A percentile compares a stretch with the other conserved stretches of the same genome.
Evolutionary conservation across 257 asterid species (phyloP).

Genomic region (Fraxinus pennsylvanica): DNA sequence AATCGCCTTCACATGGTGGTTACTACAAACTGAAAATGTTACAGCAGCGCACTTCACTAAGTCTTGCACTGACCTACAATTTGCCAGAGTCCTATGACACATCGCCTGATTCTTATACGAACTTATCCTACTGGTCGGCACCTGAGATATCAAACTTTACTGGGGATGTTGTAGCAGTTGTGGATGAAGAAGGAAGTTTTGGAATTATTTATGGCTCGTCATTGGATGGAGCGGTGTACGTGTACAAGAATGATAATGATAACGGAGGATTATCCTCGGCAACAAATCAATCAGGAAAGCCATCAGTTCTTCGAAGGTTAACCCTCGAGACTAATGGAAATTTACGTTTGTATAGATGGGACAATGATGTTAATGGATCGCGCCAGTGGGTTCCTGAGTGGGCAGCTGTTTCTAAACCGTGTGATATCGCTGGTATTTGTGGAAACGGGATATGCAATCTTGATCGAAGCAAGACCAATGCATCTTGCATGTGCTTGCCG

Average conservation of each 20-base stretch:
- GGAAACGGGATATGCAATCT: constrained; percentile 76
- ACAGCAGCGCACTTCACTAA: constrained; percentile 71
- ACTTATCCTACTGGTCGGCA: constrained; percentile 75
- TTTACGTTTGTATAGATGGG: constrained; percentile 79
- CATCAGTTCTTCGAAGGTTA: constrained; percentile 51
- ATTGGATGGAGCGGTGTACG: constrained; percentile 70
- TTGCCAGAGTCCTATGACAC: constrained; percentile 41
- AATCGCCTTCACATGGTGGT: constrained; percentile 53
- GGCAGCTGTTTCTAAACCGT: constrained; percentile 89
- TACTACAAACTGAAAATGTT: constrained; percentile 78
- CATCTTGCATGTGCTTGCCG: constrained; percentile 71
- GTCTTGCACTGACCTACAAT: constrained; percentile 71
- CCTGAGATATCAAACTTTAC: constrained; percentile 86
- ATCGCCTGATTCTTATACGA: constrained; percentile 41
- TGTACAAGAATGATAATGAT: constrained; percentile 72
- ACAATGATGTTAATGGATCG: constrained; percentile 70
- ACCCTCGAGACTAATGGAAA: constrained; percentile 75
- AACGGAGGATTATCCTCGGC: constrained; percentile 49
- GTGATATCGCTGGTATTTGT: constrained; percentile 79
- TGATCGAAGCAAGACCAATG: constrained; percentile 67
- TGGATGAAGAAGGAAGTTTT: constrained; percentile 73
- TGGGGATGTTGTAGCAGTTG: constrained; percentile 66
- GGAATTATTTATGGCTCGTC: constrained; percentile 77
- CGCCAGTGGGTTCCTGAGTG: constrained; percentile 87
- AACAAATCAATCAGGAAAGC: constrained; percentile 43